phyloP scores from a whole-genome alignment of 2,329 filamentous ascomycete genomes.

The Ophiocordyceps sinensis region DNA sequence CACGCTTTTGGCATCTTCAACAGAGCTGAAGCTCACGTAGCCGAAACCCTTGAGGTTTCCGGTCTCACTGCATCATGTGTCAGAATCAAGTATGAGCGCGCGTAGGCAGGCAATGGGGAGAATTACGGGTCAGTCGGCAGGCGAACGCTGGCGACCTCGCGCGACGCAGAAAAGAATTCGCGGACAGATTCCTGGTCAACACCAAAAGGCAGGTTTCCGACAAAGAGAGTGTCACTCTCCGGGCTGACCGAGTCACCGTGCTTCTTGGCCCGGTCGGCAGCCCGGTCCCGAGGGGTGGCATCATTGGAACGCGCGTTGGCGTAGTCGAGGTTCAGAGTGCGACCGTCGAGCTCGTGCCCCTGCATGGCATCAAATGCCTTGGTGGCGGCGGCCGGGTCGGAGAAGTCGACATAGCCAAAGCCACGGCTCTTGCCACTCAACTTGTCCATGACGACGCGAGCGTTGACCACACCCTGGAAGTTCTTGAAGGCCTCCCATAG shows the following conservation, averaged over 20 bases:
- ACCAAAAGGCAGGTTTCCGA: conserved; percentile 82
- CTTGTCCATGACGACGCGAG: conserved; percentile 73
- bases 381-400: conserved; percentile 48
- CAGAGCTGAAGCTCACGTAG: conserved; percentile 69
- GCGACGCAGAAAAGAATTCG: conserved; percentile 59
- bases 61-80: conserved; percentile 40
- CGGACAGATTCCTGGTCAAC: conserved; percentile 62
- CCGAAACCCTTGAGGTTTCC: conserved; percentile 85
- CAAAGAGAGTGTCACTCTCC: conserved; percentile 75
- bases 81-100: not conserved
- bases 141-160: conserved; percentile 62
- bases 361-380: conserved; percentile 65
- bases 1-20: conserved; percentile 71
- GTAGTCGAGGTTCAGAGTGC: conserved; percentile 65
- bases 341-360: conserved; percentile 58
- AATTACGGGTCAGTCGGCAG: conserved; percentile 71
- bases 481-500: conserved; percentile 69
- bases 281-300: conserved; percentile 37
- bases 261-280: conserved; percentile 47
- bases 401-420: conserved; percentile 88
- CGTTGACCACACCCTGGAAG: conserved; percentile 57
- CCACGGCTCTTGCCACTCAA: conserved; percentile 72
- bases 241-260: conserved; percentile 71
- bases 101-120: not conserved
- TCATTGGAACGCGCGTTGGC: conserved; percentile 50